Evolutionary conservation across 208 protist species (phyloP).

Genomic region (Trichomonas gallinae): DNA sequence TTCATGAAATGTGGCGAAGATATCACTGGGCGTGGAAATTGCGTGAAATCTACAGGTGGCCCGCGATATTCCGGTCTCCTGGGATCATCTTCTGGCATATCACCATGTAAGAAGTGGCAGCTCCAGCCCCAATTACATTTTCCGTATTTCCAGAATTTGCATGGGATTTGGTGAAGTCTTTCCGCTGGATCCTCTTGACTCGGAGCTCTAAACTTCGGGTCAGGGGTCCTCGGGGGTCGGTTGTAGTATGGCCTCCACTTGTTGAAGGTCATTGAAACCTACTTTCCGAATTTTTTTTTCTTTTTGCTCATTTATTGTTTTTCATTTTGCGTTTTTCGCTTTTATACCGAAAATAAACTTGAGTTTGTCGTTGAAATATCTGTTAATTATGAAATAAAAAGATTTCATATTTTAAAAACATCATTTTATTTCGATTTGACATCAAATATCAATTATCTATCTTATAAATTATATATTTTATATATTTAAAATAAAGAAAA

Average conservation of each 20-base stretch:
- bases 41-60: neutral
- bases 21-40: neutral
- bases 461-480: too few species aligned
- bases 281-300: too few species aligned
- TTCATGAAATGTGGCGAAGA: neutral
- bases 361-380: too few species aligned
- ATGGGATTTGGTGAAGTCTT: neutral
- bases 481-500: too few species aligned
- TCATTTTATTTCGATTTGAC: too few species aligned
- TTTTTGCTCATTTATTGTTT: too few species aligned
- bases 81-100: neutral
- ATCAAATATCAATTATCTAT: too few species aligned
- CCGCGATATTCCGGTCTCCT: neutral
- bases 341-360: too few species aligned
- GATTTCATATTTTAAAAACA: too few species aligned
- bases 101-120: neutral
- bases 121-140: slow-evolving; percentile 21
- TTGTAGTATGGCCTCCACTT: neutral
- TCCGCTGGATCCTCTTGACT: neutral
- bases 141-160: slow-evolving; percentile 9
- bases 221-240: neutral
- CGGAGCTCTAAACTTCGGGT: neutral
- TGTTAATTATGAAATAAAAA: too few species aligned
- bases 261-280: neutral
- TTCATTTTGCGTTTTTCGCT: too few species aligned